These are phyloP conservation scores for Mortierella sp. DNA, from an alignment of 371 early-diverging fungal species.

Conservation along the genomic window DNA sequence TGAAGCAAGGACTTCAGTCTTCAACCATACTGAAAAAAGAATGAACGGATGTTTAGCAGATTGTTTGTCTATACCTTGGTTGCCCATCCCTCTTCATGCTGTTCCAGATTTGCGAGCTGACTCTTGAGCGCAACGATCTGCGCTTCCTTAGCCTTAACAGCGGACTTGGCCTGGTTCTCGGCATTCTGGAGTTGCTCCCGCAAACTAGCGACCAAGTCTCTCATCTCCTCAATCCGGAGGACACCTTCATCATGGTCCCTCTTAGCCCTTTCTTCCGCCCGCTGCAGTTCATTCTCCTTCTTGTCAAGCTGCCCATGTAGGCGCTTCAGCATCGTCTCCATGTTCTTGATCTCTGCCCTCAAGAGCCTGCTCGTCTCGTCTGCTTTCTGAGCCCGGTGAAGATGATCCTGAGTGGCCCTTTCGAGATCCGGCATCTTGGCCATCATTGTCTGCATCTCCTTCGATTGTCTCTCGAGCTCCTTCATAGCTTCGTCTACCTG, in stretches of 20 bases:
- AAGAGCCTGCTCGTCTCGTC: background rate
- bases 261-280: background rate
- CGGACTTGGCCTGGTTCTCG: background rate
- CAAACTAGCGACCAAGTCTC: background rate
- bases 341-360: constrained; percentile 2
- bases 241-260: constrained; percentile 15
- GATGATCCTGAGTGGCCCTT: background rate
- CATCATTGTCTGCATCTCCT: background rate
- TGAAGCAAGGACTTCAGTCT: background rate
- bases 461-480: background rate
- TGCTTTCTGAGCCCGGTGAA: background rate
- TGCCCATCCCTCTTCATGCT: constrained; percentile 8
- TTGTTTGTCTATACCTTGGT: constrained; percentile 4
- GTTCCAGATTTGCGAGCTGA: constrained; percentile 1
- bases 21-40: background rate
- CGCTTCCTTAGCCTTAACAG: constrained; percentile 14
- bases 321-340: background rate
- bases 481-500: background rate
- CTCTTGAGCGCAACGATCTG: constrained; percentile 2
- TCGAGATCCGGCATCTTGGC: background rate
- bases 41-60: background rate
- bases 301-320: background rate
- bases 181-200: constrained; percentile 4
- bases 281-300: constrained; percentile 6
- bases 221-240: constrained; percentile 9